Evolutionary conservation across 352 stramenopile species (phyloP).

Genomic region (Phytophthora capsici): DNA sequence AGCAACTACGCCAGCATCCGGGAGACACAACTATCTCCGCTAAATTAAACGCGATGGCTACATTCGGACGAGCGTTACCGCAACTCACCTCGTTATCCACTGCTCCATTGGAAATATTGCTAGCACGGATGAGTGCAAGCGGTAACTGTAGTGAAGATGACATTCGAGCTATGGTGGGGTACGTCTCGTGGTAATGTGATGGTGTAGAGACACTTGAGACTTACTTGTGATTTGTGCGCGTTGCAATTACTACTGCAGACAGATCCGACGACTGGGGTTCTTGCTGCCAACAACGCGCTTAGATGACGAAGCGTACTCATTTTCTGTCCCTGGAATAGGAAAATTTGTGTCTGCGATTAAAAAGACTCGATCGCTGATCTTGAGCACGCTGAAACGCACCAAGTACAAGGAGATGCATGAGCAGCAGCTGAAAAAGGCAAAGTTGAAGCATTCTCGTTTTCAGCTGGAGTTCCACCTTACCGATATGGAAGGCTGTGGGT

Average conservation of each 20-base stretch:
- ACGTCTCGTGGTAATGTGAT: conserved; percentile 14
- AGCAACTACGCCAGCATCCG: conserved; percentile 31
- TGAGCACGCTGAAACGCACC: conserved; percentile 56
- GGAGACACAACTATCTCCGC: conserved; percentile 20
- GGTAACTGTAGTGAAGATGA: conserved; percentile 9
- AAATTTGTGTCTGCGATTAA: conserved; percentile 64
- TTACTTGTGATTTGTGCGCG: background rate
- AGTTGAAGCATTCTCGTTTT: conserved; percentile 63
- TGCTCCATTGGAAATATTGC: conserved; percentile 38
- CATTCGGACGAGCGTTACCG: conserved; percentile 41
- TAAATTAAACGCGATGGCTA: conserved; percentile 50
- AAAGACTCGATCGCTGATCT: conserved; percentile 54
- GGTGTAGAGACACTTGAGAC: background rate
- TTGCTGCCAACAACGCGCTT: conserved; percentile 49
- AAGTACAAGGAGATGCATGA: conserved; percentile 71
- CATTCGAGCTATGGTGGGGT: conserved; percentile 43
- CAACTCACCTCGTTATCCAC: conserved; percentile 40
- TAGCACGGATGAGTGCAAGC: conserved; percentile 24
- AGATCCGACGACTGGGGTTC: conserved; percentile 61
- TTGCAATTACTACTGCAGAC: conserved; percentile 30
- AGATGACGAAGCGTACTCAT: conserved; percentile 52
- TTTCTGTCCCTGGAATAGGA: conserved; percentile 65
- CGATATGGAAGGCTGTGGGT: conserved; percentile 65
- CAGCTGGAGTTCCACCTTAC: conserved; percentile 62
- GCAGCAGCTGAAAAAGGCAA: conserved; percentile 67